phyloP scores from a whole-genome alignment of 441 rosid species.

The Euphorbia schlechtendalii region DNA sequence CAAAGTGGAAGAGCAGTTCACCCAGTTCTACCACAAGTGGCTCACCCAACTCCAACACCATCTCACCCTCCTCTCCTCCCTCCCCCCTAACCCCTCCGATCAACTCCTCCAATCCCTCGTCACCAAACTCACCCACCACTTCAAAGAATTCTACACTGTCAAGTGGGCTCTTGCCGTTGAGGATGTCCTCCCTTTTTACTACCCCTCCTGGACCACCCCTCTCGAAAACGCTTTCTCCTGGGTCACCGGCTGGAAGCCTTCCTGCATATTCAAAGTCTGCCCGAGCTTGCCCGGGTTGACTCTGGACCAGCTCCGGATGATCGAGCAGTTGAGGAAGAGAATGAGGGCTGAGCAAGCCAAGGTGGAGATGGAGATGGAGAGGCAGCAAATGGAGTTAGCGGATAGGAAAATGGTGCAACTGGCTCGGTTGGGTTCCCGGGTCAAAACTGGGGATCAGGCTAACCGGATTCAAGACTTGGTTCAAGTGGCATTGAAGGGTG shows the following conservation, averaged over 20 bases:
- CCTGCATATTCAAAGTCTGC: constrained; percentile 38
- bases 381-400: constrained; percentile 69
- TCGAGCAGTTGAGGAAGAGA: constrained; percentile 50
- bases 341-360: constrained; percentile 57
- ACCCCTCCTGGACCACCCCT: constrained; percentile 50
- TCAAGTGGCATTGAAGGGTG: constrained; percentile 40
- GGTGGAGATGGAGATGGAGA: constrained; percentile 77
- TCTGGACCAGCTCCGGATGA: constrained; percentile 42
- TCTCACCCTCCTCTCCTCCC: constrained; percentile 31
- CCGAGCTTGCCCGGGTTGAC: constrained; percentile 24
- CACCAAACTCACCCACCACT: constrained; percentile 56
- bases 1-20: constrained; percentile 38
- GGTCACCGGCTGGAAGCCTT: constrained; percentile 85
- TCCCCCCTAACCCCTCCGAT: constrained; percentile 23
- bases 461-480: constrained; percentile 25
- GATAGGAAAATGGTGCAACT: constrained; percentile 59
- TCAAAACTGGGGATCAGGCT: constrained; percentile 17
- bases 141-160: constrained; percentile 60
- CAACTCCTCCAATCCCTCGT: constrained; percentile 38
- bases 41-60: constrained; percentile 40
- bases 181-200: constrained; percentile 56
- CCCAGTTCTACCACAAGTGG: constrained; percentile 55
- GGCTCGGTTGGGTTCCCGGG: constrained; percentile 31
- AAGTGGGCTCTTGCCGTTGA: constrained; percentile 72
- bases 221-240: constrained; percentile 58